Evolutionary conservation across 140 eudicot genomes (phyloP), one percentile per base, ranked within the genome.

Genomic region (Flaveria floridana): DNA sequence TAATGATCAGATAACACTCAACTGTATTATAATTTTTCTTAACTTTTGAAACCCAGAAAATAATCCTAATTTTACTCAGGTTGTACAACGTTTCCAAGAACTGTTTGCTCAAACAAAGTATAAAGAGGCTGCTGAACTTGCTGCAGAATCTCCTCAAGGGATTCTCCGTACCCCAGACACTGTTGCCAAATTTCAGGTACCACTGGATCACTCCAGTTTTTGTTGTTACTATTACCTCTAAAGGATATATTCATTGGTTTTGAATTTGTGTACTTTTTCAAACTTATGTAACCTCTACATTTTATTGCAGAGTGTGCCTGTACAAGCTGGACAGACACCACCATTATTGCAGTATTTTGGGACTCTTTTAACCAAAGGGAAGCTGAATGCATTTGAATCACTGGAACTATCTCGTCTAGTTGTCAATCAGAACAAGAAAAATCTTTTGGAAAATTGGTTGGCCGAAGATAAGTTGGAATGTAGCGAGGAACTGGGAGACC

Each of bases 111-210:
- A 94, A 85, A 94, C 99, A 47, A 94, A 90, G 77, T 94, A 94
- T 77, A 94, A 94, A 75, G 99, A 94, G 78, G 99, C 99, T 82
- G 99, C 99, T 39, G 99, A 94, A 84, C 97, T 94, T 72, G 99
- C 99, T 69, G 99, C 99, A 73, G 99, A 94, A 79, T 88, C 97
- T 76, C 99, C 99, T 39, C 99, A 94, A 79, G 99, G 99, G 74
- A 88, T 94, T 18, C 95, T 94, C 37, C 91, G 99, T 30, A 94
- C 99, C 48, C 97, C 97, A 28, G 99, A 94, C 66, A 94, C 99
- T 52, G 99, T 94, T 76, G 96, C 99, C 47, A 94, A 94, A 68
- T 94, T 94, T 73, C 99, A 94, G 97, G 99, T 88, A 76, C 28
- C 52, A 28, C 68, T 37, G 25, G n/a, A 16, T n/a, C 56, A 50